Evolutionary conservation across 1,284 basidiomycete genomes (phyloP).

Genomic region (Ganoderma lingzhi): DNA sequence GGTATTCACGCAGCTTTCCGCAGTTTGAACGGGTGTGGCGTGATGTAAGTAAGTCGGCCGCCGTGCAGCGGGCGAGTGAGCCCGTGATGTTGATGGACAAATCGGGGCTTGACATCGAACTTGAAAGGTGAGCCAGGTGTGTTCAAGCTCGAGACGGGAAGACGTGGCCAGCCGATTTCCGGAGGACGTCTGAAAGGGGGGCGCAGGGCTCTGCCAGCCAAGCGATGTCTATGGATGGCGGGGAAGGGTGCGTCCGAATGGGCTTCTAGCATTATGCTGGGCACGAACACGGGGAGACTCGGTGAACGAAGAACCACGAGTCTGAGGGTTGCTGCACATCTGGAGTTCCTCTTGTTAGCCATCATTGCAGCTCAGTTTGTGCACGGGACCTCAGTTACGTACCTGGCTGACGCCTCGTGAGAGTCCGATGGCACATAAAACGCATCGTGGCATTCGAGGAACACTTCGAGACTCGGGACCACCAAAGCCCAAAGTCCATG

Average conservation of each 20-base stretch:
- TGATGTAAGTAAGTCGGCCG: background rate
- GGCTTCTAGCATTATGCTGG: background rate
- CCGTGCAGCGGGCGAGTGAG: background rate
- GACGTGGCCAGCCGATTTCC: background rate
- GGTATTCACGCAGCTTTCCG: background rate
- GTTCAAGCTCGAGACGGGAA: background rate
- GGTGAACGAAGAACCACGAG: background rate
- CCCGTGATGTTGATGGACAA: background rate
- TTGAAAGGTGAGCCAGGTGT: background rate
- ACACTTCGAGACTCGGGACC: background rate
- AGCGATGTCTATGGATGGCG: background rate
- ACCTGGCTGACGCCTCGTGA: background rate
- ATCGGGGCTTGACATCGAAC: background rate
- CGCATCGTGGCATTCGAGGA: background rate
- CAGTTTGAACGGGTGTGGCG: background rate
- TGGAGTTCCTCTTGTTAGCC: background rate
- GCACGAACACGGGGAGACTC: background rate
- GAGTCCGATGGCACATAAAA: background rate
- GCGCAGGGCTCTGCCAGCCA: background rate
- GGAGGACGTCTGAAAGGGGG: background rate
- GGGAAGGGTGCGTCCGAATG: background rate
- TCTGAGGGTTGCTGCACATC: constrained; percentile 1
- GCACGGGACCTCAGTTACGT: background rate
- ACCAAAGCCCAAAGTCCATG: background rate
- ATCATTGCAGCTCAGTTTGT: background rate